Evolutionary conservation across 1,284 basidiomycete genomes (phyloP), one percentile per base, ranked within the genome.

Genomic region (Rhodotorula sp.): DNA sequence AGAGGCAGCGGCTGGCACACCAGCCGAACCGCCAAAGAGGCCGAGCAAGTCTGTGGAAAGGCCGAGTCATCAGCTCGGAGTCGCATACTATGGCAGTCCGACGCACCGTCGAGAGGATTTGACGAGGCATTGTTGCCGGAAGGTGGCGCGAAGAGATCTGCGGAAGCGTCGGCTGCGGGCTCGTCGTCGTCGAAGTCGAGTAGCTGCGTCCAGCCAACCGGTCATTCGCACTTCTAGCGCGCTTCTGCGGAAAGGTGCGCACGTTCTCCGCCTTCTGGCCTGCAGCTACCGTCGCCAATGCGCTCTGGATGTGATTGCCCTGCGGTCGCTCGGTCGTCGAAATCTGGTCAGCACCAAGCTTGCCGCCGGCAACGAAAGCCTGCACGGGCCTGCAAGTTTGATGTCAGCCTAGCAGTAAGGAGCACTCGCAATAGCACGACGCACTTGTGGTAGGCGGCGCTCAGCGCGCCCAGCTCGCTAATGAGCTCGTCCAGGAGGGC

Each of bases 401-500:
- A 97, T 7, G 19, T 51, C 22, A 52, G 8, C 39, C 39, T 29
- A 30, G 2, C 10, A 29, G 5, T 24, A 24, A 79, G 90, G 93
- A 1, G 94, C 91, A 27, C 97, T 83, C 6, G 9, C 17, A 44
- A 13, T 27, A n/a, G 32, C 1, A 77, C 67, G 61, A 76, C 78
- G 63, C 36, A 57, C 72, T 74, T 74, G 70, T 74, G 73, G 61
- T 74, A 74, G 6, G 66, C 73, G 15, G 73, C 73, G 44, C 59
- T 64, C 17, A 74, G 67, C 22, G 60, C 57, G 15, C 74, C 74
- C 46, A 97, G 86, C 78, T 96, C 94, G 48, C 88, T 86, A 0
- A 99, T 81, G 1, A 99, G 86, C 80, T 99, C 95, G 77, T 98
- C 94, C 30, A 99, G 83, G n/a, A 99, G 82, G 0, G 88, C 91